Conservation (phyloP, 768 basidiomycete species). For the Multifurca ochricompacta region DNA sequence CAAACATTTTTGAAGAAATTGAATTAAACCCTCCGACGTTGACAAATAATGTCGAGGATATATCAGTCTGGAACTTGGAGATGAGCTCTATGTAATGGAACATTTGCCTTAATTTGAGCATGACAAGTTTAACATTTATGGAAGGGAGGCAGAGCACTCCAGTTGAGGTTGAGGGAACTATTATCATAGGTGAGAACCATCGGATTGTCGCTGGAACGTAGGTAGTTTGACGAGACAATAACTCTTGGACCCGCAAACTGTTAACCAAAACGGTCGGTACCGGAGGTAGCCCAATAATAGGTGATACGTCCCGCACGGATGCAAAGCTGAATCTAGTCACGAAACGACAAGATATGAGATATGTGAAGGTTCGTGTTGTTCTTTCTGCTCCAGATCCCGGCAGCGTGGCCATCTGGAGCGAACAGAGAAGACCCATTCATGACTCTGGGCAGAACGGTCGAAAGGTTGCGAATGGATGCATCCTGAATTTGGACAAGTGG, state of each 20-base stretch:
- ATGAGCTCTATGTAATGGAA: background rate
- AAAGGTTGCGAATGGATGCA: background rate
- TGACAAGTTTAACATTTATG: background rate
- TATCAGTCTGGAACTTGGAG: background rate
- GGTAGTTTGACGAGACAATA: background rate
- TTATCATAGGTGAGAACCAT: background rate
- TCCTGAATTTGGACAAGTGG: background rate
- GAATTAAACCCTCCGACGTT: background rate
- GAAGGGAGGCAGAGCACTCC: background rate
- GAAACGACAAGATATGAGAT: background rate
- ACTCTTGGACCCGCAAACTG: background rate
- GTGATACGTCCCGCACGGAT: background rate
- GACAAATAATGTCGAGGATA: background rate
- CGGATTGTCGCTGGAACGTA: background rate
- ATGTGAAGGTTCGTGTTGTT: background rate
- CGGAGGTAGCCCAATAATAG: background rate
- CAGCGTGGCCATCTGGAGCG: background rate
- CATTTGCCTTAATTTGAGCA: background rate
- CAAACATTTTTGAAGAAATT: background rate
- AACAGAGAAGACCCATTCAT: background rate
- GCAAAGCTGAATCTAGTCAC: background rate
- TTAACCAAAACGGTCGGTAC: background rate
- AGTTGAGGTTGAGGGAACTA: background rate
- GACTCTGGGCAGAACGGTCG: background rate
- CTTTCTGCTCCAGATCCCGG: background rate